Evolutionary conservation across 805 yeast species (phyloP).

Genomic region (Candida vaughaniae): DNA sequence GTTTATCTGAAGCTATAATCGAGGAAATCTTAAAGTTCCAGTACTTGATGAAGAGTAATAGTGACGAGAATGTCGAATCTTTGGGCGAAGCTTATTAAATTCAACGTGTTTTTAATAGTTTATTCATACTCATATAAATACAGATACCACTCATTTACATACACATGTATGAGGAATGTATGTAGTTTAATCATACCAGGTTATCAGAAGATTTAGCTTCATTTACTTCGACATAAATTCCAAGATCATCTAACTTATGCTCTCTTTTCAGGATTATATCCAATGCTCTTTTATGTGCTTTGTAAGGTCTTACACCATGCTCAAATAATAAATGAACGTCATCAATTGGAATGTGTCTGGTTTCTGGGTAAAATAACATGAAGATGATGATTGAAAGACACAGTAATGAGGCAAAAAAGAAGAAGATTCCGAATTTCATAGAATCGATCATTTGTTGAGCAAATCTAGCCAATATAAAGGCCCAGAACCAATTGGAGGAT

Average conservation of each 20-base stretch:
- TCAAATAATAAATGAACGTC: conserved; percentile 33
- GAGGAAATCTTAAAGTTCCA: conserved; percentile 49
- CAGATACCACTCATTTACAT: neutral
- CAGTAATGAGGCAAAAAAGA: conserved; percentile 32
- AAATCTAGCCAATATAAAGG: conserved; percentile 47
- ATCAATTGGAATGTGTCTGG: conserved; percentile 35
- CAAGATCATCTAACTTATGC: neutral
- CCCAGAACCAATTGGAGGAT: conserved; percentile 50
- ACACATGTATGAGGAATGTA: neutral
- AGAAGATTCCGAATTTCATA: conserved; percentile 46
- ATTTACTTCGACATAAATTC: neutral
- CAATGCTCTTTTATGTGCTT: conserved; percentile 28
- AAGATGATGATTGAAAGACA: conserved; percentile 16
- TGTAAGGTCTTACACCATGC: conserved; percentile 28
- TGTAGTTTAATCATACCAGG: neutral
- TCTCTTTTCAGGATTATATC: conserved; percentile 8
- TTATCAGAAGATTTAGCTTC: neutral
- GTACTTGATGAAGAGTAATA: neutral
- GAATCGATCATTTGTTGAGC: conserved; percentile 43
- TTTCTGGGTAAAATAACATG: conserved; percentile 35
- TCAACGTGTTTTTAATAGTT: no score
- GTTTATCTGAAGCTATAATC: conserved; percentile 62
- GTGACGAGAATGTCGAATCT: no score
- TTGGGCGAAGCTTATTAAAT: no score
- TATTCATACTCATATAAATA: neutral